These are phyloP conservation scores for Cystobasidium onofrii DNA, from an alignment of 768 basidiomycete species.

Conservation along the genomic window DNA sequence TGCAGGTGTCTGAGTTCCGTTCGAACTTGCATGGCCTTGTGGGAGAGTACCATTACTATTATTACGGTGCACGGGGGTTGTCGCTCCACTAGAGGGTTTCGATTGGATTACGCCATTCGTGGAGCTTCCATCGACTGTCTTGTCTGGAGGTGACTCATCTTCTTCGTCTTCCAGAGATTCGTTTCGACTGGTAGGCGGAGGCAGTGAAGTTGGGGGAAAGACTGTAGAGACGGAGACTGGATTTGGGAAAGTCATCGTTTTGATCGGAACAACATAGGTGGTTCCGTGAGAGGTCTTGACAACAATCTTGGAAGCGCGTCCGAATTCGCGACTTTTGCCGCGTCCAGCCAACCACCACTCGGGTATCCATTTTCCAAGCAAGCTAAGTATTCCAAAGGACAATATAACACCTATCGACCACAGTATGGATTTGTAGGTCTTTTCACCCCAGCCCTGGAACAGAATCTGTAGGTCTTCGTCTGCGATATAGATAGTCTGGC, in stretches of 20 bases:
- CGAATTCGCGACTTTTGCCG: slow-evolving; percentile 72
- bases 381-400: slow-evolving; percentile 62
- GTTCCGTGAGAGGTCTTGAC: slow-evolving; percentile 86
- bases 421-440: slow-evolving; percentile 55
- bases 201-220: slow-evolving; percentile 52
- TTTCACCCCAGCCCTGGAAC: slow-evolving; percentile 72
- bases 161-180: slow-evolving; percentile 33
- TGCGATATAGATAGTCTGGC: slow-evolving; percentile 72
- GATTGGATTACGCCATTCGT: neutral
- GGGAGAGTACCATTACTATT: neutral
- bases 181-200: slow-evolving; percentile 41
- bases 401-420: slow-evolving; percentile 67
- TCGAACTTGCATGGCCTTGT: neutral
- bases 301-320: slow-evolving; percentile 60
- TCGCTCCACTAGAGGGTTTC: neutral
- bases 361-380: slow-evolving; percentile 91
- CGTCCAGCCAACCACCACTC: slow-evolving; percentile 82
- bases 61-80: neutral
- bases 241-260: slow-evolving; percentile 54
- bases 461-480: slow-evolving; percentile 86
- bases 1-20: neutral
- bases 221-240: slow-evolving; percentile 72
- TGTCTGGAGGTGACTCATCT: slow-evolving; percentile 1
- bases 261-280: slow-evolving; percentile 65
- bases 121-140: neutral